Evolutionary conservation across 1,284 basidiomycete genomes (phyloP).

Genomic region (Thecaphora thlaspeos): DNA sequence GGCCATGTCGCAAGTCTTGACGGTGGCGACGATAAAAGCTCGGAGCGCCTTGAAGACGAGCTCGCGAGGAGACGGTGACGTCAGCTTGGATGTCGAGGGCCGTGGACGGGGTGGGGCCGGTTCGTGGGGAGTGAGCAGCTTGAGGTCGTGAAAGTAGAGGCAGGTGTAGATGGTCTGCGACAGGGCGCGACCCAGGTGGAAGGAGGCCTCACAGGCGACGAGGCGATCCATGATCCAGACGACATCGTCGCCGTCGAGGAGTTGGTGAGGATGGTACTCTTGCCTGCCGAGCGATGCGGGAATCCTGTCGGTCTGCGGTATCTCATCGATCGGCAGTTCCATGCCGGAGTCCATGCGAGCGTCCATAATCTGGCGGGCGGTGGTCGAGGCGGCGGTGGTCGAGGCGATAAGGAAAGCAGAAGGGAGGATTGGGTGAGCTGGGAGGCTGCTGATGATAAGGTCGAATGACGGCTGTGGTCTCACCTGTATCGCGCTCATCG

Average conservation of each 20-base stretch:
- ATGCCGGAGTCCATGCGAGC: slow-evolving; percentile 83
- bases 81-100: not conserved
- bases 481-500: slow-evolving; percentile 74
- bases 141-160: slow-evolving; percentile 72
- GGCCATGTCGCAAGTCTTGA: slow-evolving; percentile 79
- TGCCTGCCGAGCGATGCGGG: slow-evolving; percentile 44
- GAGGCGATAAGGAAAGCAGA: slow-evolving; percentile 9
- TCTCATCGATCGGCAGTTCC: slow-evolving; percentile 53
- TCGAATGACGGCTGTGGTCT: slow-evolving; percentile 61
- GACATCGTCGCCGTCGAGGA: slow-evolving; percentile 69
- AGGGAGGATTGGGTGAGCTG: slow-evolving; percentile 29
- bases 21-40: slow-evolving; percentile 69
- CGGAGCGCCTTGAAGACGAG: slow-evolving; percentile 66
- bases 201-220: slow-evolving; percentile 79
- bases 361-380: slow-evolving; percentile 72
- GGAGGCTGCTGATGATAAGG: no score
- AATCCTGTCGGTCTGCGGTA: slow-evolving; percentile 58
- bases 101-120: not conserved
- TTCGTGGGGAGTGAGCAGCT: slow-evolving; percentile 57
- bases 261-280: slow-evolving; percentile 68
- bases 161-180: slow-evolving; percentile 82
- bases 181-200: slow-evolving; percentile 79
- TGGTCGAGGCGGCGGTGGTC: slow-evolving; percentile 3
- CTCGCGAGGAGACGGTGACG: not conserved
- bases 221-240: slow-evolving; percentile 83